phyloP scores from a whole-genome alignment of 345 rosid genomes.

The Gossypium australe region DNA sequence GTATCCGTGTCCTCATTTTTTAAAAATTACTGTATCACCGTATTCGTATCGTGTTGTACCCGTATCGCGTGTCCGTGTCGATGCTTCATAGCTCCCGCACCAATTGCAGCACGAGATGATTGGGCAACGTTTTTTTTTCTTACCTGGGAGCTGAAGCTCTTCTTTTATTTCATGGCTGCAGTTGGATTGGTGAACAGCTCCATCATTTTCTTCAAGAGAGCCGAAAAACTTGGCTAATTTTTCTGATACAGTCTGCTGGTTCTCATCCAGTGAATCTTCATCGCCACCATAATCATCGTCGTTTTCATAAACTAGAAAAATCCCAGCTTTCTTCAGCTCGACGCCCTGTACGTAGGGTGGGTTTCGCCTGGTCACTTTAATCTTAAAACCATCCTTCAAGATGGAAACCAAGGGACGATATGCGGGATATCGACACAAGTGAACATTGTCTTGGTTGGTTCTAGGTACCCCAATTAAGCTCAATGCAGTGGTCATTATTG shows the following conservation, averaged over 20 bases:
- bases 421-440: conserved; percentile 42
- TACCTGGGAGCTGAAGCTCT: neutral
- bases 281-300: conserved; percentile 43
- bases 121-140: neutral
- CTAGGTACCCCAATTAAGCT: conserved; percentile 43
- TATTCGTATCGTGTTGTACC: too few species aligned
- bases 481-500: conserved; percentile 9
- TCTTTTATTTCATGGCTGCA: neutral
- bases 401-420: conserved; percentile 26
- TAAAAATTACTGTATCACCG: too few species aligned
- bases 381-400: conserved; percentile 32
- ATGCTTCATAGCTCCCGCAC: too few species aligned
- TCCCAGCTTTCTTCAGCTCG: conserved; percentile 38
- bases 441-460: conserved; percentile 40
- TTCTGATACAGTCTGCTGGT: conserved; percentile 33
- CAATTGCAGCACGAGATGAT: neutral
- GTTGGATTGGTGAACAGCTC: neutral
- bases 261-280: conserved; percentile 35
- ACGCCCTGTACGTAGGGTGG: conserved; percentile 25
- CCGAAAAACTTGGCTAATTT: conserved; percentile 36
- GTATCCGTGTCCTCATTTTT: too few species aligned
- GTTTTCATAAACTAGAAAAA: conserved; percentile 36
- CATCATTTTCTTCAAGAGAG: conserved; percentile 19
- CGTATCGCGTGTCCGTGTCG: too few species aligned
- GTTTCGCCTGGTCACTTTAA: conserved; percentile 23